Percentiles rank a stretch among this genome's conserved stretches.
Evolutionary conservation across 805 yeast species (phyloP).

Genomic region (Pichia exigua): DNA sequence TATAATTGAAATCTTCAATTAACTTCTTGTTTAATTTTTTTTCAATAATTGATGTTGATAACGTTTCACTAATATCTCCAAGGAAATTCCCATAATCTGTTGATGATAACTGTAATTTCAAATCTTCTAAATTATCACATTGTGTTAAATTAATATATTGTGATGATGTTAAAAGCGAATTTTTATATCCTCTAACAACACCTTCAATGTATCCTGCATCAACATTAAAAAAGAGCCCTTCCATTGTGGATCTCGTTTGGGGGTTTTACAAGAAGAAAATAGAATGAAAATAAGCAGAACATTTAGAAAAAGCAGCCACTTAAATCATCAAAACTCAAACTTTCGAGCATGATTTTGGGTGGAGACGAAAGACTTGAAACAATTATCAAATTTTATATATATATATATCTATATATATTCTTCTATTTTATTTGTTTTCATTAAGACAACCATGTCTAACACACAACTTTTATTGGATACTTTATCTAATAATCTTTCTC

Average conservation of each 20-base stretch:
- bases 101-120: constrained; percentile 87
- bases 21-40: constrained; percentile 66
- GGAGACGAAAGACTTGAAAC: neutral
- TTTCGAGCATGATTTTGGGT: neutral
- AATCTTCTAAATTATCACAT: constrained; percentile 90
- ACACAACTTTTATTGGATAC: constrained; percentile 31
- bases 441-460: neutral
- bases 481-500: constrained; percentile 25
- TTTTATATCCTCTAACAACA: constrained; percentile 87
- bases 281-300: too few relatives aligned
- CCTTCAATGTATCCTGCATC: constrained; percentile 91
- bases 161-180: constrained; percentile 65
- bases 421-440: too few relatives aligned
- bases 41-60: constrained; percentile 83
- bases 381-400: too few relatives aligned
- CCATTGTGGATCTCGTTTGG: constrained; percentile 41
- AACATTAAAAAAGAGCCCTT: constrained; percentile 85
- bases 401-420: too few relatives aligned
- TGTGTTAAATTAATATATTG: constrained; percentile 92
- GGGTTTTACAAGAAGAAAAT: too few relatives aligned
- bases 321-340: too few relatives aligned
- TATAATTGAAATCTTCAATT: constrained; percentile 76
- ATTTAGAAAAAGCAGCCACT: neutral
- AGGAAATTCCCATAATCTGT: constrained; percentile 93
- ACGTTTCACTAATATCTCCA: constrained; percentile 71